These are phyloP conservation scores for Ceratocystis ficicola DNA, from an alignment of 2,329 filamentous ascomycete genomes.

Conservation along the genomic window DNA sequence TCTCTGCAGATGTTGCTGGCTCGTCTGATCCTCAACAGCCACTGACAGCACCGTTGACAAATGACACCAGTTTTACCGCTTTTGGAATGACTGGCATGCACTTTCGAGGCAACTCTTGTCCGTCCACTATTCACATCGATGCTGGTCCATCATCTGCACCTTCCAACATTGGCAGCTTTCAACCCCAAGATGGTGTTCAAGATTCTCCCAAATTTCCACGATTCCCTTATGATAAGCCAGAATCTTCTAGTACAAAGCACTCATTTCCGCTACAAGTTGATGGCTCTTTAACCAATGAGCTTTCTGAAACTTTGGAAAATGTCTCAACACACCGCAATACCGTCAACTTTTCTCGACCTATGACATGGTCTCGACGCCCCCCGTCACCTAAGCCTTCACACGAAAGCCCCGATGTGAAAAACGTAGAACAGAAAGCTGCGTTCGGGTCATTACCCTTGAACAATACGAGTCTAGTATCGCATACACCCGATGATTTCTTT, in stretches of 20 bases:
- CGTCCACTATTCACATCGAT: slow-evolving; percentile 39
- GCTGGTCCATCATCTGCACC: slow-evolving; percentile 57
- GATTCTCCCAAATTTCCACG: slow-evolving; percentile 32
- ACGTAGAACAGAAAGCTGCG: not conserved
- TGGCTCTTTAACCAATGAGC: not conserved
- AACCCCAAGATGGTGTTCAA: slow-evolving; percentile 37
- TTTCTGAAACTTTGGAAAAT: not conserved
- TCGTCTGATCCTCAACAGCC: slow-evolving; percentile 40
- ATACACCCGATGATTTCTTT: slow-evolving; percentile 26
- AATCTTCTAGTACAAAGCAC: not conserved
- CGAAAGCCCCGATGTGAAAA: not conserved
- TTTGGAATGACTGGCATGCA: slow-evolving; percentile 30
- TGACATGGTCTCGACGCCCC: slow-evolving; percentile 31
- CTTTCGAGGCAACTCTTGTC: slow-evolving; percentile 42
- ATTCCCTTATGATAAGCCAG: slow-evolving; percentile 31
- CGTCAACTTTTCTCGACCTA: slow-evolving; percentile 18
- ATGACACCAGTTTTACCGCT: slow-evolving; percentile 31
- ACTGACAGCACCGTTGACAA: slow-evolving; percentile 48
- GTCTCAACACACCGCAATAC: not conserved
- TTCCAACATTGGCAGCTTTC: slow-evolving; percentile 41
- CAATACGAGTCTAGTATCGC: not conserved
- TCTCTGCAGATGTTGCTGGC: slow-evolving; percentile 48
- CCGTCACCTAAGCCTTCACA: slow-evolving; percentile 35
- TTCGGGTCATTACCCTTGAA: not conserved
- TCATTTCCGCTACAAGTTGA: not conserved